Base-by-base conservation (phyloP, 176 grass and related monocot species). In the Oryza meyeriana region DNA sequence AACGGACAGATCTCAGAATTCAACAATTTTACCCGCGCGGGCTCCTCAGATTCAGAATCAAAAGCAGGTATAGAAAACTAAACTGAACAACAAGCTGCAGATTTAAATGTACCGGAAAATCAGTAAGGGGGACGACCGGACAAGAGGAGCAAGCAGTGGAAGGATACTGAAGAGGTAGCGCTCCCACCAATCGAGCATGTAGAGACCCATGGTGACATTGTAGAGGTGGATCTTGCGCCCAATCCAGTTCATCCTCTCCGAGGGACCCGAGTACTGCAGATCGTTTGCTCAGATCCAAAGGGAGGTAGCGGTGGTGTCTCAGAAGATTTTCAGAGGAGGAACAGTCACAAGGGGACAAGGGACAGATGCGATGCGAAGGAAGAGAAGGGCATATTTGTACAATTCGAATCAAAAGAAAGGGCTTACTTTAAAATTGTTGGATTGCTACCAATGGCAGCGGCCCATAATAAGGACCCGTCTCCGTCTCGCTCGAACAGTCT, bases 171-270 rank as follows among this genome's bases (percentile, higher is more conserved):
- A 95, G 79, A 95, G 93, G 90, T 84, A 95, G 66, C 90, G 93
- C 88, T 95, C 93, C 93, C 93, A 95, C 85, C 93, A 95, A 92
- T 95, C 90, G 85, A 95, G 93, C 93, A 95, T 92, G 87, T 95
- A 92, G 75, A 95, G 93, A 34, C 90, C 93, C 78, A 95, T 85
- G 82, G 80, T 92, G 69, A 95, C 90, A 91, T 95, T 95, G 83
- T 95, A 95, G 4, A 92, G 88, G 83, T 95, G 93, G 80, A 92
- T 88, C 88, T 95, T 92, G 84, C 90, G 90, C 64, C 79, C 87
- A 75, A 95, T 83, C 93, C 93, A 95, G 84, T 92, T 95, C 90
- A 90, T 95, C 70, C 70, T 88, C 81, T 10, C 12, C 71, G 9
- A 32, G 30, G 63, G 61, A 30, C 26, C 52, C 42, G 57, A 35